These are phyloP conservation scores for Adansonia grandidieri DNA, from an alignment of 441 rosid genomes.

Conservation along the genomic window DNA sequence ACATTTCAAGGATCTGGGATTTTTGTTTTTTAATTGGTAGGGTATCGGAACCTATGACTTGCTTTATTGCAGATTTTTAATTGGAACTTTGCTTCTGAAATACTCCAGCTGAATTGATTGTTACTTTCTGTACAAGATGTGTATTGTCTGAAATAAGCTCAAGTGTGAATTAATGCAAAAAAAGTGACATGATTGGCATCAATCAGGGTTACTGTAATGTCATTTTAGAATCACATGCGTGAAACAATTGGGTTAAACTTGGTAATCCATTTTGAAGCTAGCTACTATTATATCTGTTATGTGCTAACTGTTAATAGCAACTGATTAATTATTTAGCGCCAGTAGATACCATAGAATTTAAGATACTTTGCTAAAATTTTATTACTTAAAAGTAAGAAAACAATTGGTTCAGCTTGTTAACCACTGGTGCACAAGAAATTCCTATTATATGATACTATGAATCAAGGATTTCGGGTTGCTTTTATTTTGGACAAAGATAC, in stretches of 20 bases:
- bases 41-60: neutral
- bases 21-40: neutral
- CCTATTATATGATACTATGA: neutral
- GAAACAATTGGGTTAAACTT: neutral
- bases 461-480: neutral
- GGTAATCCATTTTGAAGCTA: no score
- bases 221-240: conserved; percentile 1
- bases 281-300: no score
- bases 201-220: neutral
- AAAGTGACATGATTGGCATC: neutral
- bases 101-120: neutral
- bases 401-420: neutral
- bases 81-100: neutral
- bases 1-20: neutral
- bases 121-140: neutral
- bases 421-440: neutral
- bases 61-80: neutral
- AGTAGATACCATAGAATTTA: neutral
- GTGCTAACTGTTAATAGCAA: no score
- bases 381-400: neutral
- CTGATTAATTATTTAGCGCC: no score
- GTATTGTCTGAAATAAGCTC: neutral
- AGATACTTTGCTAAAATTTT: neutral
- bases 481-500: conserved; percentile 6
- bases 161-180: neutral